Evolutionary conservation across 371 early-diverging fungal species (phyloP), one percentile per base, ranked within the genome.

Genomic region (Choanephora cucurbitarum): DNA sequence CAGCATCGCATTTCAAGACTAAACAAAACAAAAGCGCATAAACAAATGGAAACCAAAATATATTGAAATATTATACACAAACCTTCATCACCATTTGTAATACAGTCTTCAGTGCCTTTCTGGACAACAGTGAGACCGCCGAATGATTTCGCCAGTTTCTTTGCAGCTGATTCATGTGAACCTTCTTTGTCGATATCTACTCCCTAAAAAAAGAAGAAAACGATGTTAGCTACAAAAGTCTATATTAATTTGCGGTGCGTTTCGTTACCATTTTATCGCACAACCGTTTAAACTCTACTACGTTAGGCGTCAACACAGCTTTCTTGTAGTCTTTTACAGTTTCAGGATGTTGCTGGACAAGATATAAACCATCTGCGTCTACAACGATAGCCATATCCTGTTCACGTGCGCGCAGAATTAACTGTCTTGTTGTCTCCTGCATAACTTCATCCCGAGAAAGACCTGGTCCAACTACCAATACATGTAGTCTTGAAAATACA

Each of bases 231-330:
- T 45, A n/a, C 32, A 43, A 39, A 17, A 37, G 48, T 32, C n/a
- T 23, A 19, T 23, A 40, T 21, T 15, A 43, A 18, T 43, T 39
- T n/a, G 11, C 28, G 19, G 14, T 55, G 23, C 22, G 18, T 24
- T 28, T 19, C 21, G 34, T 66, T 60, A 84, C 92, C 81, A 88
- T 78, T 3, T 67, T 65, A 33, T 88, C 80, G 70, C 91, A 91
- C 19, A 98, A 80, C 0, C 93, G 79, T 18, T 71, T 69, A 61
- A 94, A 96, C 71, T 98, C 98, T 17, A 84, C 88, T 4, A 85
- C 69, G 66, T 98, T 98, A 2, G 97, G 98, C 2, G 98, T 97
- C 42, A 98, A 63, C 2, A 98, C 83, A 2, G 91, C 92, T 9
- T 84, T 79, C 10, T 57, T 51, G 64, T 94, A 95, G 8, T 87